Percentiles rank a stretch among this genome's conserved stretches.
These are phyloP conservation scores for Pulveroboletus sp. DNA, from an alignment of 768 basidiomycete genomes.

Conservation along the genomic window DNA sequence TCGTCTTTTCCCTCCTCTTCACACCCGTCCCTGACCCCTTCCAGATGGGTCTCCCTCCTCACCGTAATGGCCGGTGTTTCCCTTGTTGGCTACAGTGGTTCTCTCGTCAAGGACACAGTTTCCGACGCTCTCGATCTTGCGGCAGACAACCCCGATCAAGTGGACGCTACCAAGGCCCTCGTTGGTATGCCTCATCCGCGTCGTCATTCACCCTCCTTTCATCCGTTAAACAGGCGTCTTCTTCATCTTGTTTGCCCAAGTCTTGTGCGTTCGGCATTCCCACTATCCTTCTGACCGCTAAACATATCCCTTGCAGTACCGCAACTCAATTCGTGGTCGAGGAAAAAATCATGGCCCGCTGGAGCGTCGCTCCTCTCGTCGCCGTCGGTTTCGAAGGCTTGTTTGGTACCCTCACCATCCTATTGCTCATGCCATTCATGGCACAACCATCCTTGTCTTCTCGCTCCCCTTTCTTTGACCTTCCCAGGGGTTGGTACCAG, in stretches of 20 bases:
- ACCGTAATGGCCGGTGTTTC: constrained; percentile 85
- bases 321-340: constrained; percentile 94
- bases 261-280: constrained; percentile 62
- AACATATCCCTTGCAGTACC: constrained; percentile 57
- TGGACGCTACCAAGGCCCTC: constrained; percentile 67
- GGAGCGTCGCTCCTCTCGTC: constrained; percentile 83
- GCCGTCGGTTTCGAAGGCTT: constrained; percentile 95
- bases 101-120: constrained; percentile 74
- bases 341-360: constrained; percentile 91
- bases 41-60: constrained; percentile 85
- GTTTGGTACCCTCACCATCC: constrained; percentile 80
- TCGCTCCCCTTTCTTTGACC: constrained; percentile 76
- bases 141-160: constrained; percentile 44
- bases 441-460: constrained; percentile 65
- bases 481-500: constrained; percentile 86
- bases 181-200: constrained; percentile 47
- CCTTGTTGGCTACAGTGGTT: constrained; percentile 86
- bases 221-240: constrained; percentile 62
- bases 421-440: constrained; percentile 78
- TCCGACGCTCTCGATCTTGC: constrained; percentile 39
- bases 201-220: constrained; percentile 16
- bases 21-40: constrained; percentile 1
- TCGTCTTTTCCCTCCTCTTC: constrained; percentile 12
- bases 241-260: constrained; percentile 90
- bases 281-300: not conserved